Base-by-base conservation (phyloP, 2,329 filamentous ascomycete genomes). In the Cercospora citrullina region DNA sequence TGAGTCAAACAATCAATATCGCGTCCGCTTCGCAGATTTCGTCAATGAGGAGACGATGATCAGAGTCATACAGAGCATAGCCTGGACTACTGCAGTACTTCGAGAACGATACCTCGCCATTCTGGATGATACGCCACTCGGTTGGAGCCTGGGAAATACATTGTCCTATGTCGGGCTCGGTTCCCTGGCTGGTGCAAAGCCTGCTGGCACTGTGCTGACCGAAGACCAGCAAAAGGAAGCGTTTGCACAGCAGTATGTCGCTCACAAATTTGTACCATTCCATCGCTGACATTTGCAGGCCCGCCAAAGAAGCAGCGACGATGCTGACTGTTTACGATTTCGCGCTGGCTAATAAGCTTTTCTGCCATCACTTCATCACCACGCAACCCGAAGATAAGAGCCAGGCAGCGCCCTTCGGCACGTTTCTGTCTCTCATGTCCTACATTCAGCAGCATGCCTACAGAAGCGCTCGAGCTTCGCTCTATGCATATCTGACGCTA, bases 1-100 rank as follows among this genome's bases (percentile, higher is more conserved):
- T 76, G 95, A 99, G 80, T 94, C 96, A 66, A 94, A 97, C 78
- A 99, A 99, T 74, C 94, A 94, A 0, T 99, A 99, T 75, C 91
- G 95, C 75, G 83, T 96, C 70, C 91, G 94, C 30, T 86, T 99
- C 16, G 93, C 94, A 74, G 94, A 98, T 79, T 98, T 98, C 79
- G 93, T 97, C 75, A 97, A 99, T 77, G 94, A 98, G 76, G 83
- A 86, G 0, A 90, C 91, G 2, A 97, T 98, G 74, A 87, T 90
- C 68, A 92, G 92, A 75, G 91, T 97, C 71, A 88, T 96, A 55
- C 84, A 84, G 60, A 91, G 90, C 66, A 87, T 97, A 23, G 93
- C 93, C 2, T 82, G 87, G 65, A 89, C 91, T 0, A 96, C 91
- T 75, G 84, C 85, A 60, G 82, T 81, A 5, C 79, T 94, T 63